These are phyloP conservation scores for Elasticomyces elasticus DNA, from an alignment of 495 filamentous ascomycete species.

Conservation along the genomic window DNA sequence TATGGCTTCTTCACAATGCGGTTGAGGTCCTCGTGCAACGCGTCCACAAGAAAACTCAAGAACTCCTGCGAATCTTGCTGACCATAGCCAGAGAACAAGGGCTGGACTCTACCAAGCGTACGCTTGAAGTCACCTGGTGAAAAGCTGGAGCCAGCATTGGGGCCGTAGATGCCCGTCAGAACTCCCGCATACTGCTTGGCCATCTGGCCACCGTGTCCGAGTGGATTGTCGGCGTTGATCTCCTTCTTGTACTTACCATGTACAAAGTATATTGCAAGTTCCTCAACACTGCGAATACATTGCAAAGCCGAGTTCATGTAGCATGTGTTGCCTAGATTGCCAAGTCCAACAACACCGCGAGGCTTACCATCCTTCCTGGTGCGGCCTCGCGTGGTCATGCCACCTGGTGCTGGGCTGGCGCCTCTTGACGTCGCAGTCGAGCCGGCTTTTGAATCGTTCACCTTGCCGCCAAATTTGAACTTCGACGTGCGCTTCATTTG, in stretches of 20 bases:
- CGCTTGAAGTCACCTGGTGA: constrained; percentile 69
- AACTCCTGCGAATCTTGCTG: constrained; percentile 98
- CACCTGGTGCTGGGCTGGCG: constrained; percentile 49
- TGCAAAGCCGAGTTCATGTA: constrained; percentile 98
- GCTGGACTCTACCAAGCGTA: constrained; percentile 65
- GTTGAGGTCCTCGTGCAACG: constrained; percentile 88
- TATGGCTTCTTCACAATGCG: constrained; percentile 92
- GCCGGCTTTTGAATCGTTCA: constrained; percentile 8
- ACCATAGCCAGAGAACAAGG: constrained; percentile 83
- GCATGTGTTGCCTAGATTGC: constrained; percentile 91
- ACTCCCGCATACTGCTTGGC: constrained; percentile 70
- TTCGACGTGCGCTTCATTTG: constrained; percentile 7
- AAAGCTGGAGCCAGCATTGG: constrained; percentile 50
- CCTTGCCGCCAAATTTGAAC: constrained; percentile 2
- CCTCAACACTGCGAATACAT: constrained; percentile 82
- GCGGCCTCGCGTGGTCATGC: constrained; percentile 55
- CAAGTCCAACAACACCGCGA: constrained; percentile 67
- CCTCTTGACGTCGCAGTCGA: constrained; percentile 43
- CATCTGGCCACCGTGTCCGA: constrained; percentile 73
- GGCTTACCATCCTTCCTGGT: constrained; percentile 53
- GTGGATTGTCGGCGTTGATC: constrained; percentile 71
- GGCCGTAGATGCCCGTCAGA: constrained; percentile 61
- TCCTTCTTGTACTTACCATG: constrained; percentile 62
- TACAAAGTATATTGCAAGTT: constrained; percentile 84
- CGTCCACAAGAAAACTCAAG: constrained; percentile 90